Conservation (phyloP, 192 early-diverging fungal species). For the Entomortierella beljakovae region DNA sequence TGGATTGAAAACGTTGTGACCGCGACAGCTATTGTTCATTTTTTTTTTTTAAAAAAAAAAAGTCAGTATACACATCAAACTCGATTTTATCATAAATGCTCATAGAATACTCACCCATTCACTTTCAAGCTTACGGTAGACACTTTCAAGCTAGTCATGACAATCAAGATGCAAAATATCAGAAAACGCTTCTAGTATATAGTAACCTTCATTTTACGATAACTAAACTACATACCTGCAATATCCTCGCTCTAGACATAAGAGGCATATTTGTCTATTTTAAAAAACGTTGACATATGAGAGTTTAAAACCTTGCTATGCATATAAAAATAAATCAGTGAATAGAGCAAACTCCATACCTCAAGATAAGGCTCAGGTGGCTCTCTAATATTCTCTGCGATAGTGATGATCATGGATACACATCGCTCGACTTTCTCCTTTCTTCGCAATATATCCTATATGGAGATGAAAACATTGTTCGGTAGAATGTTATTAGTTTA, state of each 20-base stretch:
- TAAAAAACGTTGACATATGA: neutral
- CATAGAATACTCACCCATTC: constrained; percentile 36
- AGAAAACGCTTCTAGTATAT: neutral
- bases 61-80: neutral
- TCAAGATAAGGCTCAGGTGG: constrained; percentile 20
- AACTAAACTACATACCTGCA: constrained; percentile 19
- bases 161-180: neutral
- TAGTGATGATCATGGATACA: constrained; percentile 41
- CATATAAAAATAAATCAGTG: neutral
- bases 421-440: constrained; percentile 33
- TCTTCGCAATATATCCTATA: constrained; percentile 41
- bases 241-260: constrained; percentile 43
- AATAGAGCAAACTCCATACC: constrained; percentile 9
- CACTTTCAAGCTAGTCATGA: constrained; percentile 20
- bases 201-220: neutral
- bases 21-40: constrained; percentile 11
- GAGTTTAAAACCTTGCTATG: neutral
- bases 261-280: constrained; percentile 35
- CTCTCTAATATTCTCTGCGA: constrained; percentile 44
- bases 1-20: constrained; percentile 27
- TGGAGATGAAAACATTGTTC: neutral
- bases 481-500: neutral
- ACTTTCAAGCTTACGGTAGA: constrained; percentile 31
- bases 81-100: neutral
- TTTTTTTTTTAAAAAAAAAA: neutral